Percentiles rank a stretch among this genome's conserved stretches.
phyloP scores from a whole-genome alignment of 163 green algal species.

The Botryococcus braunii region DNA sequence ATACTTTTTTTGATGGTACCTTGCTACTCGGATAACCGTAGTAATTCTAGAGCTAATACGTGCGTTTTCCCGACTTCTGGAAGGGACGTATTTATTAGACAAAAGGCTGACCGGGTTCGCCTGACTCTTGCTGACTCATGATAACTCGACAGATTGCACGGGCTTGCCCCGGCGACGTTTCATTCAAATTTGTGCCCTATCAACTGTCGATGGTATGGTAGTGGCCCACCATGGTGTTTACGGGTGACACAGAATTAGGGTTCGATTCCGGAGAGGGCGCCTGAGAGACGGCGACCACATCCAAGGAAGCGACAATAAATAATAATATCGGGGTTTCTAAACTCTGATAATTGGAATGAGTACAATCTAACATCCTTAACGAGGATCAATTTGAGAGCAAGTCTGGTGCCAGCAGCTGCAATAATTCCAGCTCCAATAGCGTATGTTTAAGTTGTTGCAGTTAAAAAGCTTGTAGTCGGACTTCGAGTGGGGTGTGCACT shows the following conservation, averaged over 20 bases:
- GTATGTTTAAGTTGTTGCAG: slow-evolving; percentile 78
- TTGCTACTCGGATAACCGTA: slow-evolving; percentile 6
- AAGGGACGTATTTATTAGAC: slow-evolving; percentile 98
- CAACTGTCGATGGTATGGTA: slow-evolving; percentile 86
- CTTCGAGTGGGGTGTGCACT: slow-evolving; percentile 65
- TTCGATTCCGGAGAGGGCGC: background rate
- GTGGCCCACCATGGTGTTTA: slow-evolving; percentile 47
- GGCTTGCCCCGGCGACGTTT: slow-evolving; percentile 74
- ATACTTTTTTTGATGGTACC: slow-evolving; percentile 6
- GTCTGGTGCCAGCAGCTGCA: slow-evolving; percentile 96
- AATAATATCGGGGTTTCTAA: too few relatives aligned
- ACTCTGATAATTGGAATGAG: too few relatives aligned
- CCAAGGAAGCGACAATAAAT: too few relatives aligned
- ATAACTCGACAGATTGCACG: slow-evolving; percentile 87
- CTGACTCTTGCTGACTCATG: slow-evolving; percentile 79
- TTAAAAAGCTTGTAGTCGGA: slow-evolving; percentile 74
- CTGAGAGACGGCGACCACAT: too few relatives aligned
- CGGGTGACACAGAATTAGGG: background rate
- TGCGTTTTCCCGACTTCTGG: slow-evolving; percentile 89
- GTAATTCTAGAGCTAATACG: slow-evolving; percentile 70
- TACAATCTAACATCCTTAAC: too few relatives aligned
- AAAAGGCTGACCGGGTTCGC: slow-evolving; percentile 81
- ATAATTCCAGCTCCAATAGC: too few relatives aligned
- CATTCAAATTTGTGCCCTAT: slow-evolving; percentile 93
- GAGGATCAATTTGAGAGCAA: slow-evolving; percentile 99